Evolutionary conservation across 1,284 basidiomycete species (phyloP).

Genomic region (Papiliotrema fonsecae): DNA sequence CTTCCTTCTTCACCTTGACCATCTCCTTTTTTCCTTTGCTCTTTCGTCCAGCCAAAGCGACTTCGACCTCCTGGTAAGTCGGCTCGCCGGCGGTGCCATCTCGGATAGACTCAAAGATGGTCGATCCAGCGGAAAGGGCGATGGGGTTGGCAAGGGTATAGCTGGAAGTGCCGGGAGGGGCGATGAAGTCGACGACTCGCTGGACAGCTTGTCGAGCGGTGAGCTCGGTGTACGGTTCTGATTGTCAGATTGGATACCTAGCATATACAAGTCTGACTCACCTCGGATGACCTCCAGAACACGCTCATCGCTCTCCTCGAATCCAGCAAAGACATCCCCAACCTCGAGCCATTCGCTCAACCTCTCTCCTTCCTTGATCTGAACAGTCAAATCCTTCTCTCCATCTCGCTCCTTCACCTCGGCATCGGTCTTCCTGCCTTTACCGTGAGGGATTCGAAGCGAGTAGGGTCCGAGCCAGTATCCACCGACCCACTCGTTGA

Average conservation of each 20-base stretch:
- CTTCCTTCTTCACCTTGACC: conserved; percentile 37
- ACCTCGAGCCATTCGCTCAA: conserved; percentile 49
- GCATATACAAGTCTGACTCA: conserved; percentile 14
- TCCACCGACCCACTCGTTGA: conserved; percentile 47
- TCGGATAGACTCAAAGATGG: conserved; percentile 52
- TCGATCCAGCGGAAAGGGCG: conserved; percentile 49
- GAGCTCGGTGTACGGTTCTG: conserved; percentile 53
- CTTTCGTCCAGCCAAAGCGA: conserved; percentile 28
- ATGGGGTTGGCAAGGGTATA: conserved; percentile 45
- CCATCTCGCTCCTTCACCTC: conserved; percentile 7
- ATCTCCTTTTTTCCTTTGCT: conserved; percentile 37
- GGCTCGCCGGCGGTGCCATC: conserved; percentile 40
- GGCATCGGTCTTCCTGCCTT: conserved; percentile 12
- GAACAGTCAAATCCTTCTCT: conserved; percentile 34
- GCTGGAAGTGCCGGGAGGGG: conserved; percentile 46
- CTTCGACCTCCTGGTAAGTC: conserved; percentile 34
- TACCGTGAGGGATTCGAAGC: conserved; percentile 33
- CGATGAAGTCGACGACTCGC: conserved; percentile 51
- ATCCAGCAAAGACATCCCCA: conserved; percentile 45
- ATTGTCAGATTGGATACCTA: neutral
- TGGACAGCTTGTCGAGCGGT: conserved; percentile 51
- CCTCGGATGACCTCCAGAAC: conserved; percentile 45
- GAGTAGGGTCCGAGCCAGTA: conserved; percentile 51
- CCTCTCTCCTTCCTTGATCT: conserved; percentile 43
- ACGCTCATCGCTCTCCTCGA: conserved; percentile 32